phyloP scores from a whole-genome alignment of 345 rosid species.

The Acer negundo region DNA sequence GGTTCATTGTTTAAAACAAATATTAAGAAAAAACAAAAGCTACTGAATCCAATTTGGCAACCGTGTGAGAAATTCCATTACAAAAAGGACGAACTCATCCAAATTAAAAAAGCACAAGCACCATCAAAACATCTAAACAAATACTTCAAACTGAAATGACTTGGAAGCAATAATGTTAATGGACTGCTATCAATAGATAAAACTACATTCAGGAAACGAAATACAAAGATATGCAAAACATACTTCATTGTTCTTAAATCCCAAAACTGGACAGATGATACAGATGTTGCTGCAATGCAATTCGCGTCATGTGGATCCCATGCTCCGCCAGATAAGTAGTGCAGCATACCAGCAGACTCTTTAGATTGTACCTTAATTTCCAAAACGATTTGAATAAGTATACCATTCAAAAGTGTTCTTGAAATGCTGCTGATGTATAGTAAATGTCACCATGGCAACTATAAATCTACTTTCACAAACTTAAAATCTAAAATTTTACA shows the following conservation, averaged over 20 bases:
- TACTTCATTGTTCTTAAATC: conserved; percentile 86
- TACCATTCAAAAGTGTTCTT: conserved; percentile 20
- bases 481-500: background rate
- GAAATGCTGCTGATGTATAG: background rate
- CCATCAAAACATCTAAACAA: background rate
- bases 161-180: background rate
- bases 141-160: background rate
- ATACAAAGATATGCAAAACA: conserved; percentile 18
- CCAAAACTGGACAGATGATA: conserved; percentile 90
- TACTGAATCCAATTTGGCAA: background rate
- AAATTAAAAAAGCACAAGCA: background rate
- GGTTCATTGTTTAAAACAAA: background rate
- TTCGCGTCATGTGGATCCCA: conserved; percentile 93
- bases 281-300: conserved; percentile 76
- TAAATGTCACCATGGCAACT: background rate
- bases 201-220: background rate
- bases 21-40: background rate
- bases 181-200: background rate
- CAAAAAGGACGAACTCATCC: background rate
- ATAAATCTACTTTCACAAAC: background rate
- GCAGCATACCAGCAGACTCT: conserved; percentile 83
- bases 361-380: conserved; percentile 70
- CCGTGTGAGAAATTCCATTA: background rate
- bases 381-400: conserved; percentile 27
- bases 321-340: conserved; percentile 82